These are phyloP conservation scores for Trifolium subterraneum DNA, from an alignment of 306 rosid genomes.

Conservation along the genomic window DNA sequence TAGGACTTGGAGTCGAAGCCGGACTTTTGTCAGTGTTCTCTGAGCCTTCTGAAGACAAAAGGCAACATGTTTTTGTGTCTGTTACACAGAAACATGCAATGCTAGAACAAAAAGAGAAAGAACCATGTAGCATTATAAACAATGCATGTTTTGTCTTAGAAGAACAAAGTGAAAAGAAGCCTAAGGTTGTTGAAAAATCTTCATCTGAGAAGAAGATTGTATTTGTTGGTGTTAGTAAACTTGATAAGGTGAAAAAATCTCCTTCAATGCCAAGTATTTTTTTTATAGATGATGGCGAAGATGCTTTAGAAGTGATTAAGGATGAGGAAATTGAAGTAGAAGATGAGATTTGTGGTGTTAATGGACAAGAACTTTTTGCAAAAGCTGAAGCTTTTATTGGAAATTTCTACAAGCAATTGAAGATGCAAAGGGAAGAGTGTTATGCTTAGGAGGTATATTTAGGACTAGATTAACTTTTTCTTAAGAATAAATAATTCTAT, in stretches of 20 bases:
- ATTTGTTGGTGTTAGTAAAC: slow-evolving; percentile 21
- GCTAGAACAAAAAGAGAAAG: slow-evolving; percentile 34
- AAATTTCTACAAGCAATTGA: slow-evolving; percentile 75
- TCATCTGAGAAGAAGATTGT: slow-evolving; percentile 52
- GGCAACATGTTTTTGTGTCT: slow-evolving; percentile 19
- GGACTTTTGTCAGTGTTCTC: slow-evolving; percentile 67
- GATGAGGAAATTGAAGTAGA: slow-evolving; percentile 42
- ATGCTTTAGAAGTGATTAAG: slow-evolving; percentile 38
- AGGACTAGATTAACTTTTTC: not conserved
- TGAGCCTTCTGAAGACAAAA: slow-evolving; percentile 52
- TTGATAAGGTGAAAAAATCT: slow-evolving; percentile 54
- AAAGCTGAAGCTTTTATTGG: slow-evolving; percentile 87
- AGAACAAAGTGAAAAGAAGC: slow-evolving; percentile 39
- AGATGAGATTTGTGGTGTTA: slow-evolving; percentile 48
- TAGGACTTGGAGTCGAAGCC: slow-evolving; percentile 77
- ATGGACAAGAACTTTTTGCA: slow-evolving; percentile 68
- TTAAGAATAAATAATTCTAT: not conserved
- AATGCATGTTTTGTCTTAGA: slow-evolving; percentile 14
- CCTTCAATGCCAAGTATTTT: slow-evolving; percentile 70
- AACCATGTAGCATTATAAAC: not conserved
- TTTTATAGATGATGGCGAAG: slow-evolving; percentile 59
- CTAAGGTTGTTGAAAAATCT: slow-evolving; percentile 41
- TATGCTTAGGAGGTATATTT: slow-evolving; percentile 55
- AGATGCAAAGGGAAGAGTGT: slow-evolving; percentile 83
- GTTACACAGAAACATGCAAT: slow-evolving; percentile 28